phyloP scores from a whole-genome alignment of 2,329 filamentous ascomycete genomes.

The Nigrospora osmanthi region DNA sequence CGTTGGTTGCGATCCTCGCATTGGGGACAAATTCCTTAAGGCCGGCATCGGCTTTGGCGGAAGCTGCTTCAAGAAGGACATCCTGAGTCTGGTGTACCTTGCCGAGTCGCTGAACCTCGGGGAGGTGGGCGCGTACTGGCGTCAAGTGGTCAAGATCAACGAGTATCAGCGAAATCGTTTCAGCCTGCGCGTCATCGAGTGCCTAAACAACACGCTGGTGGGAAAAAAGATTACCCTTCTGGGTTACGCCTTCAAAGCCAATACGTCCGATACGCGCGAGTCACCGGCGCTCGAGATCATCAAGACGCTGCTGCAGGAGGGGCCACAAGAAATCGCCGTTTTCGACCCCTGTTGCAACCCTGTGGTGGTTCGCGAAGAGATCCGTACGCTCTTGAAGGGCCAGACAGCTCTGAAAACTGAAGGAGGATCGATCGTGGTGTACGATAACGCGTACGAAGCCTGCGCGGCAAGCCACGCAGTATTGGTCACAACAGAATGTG shows the following conservation, averaged over 20 bases:
- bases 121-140: slow-evolving; percentile 72
- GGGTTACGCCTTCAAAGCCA: slow-evolving; percentile 74
- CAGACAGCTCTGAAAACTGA: slow-evolving; percentile 22
- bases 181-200: slow-evolving; percentile 54
- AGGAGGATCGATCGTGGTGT: slow-evolving; percentile 36
- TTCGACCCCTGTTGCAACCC: slow-evolving; percentile 59
- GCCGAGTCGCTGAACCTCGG: slow-evolving; percentile 61
- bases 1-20: slow-evolving; percentile 62
- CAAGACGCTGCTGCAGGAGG: slow-evolving; percentile 56
- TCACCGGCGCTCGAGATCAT: slow-evolving; percentile 62
- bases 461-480: slow-evolving; percentile 41
- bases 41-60: slow-evolving; percentile 73
- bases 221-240: slow-evolving; percentile 67
- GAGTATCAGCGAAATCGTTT: slow-evolving; percentile 67
- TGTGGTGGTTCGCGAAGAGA: slow-evolving; percentile 40
- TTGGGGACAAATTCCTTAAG: slow-evolving; percentile 66
- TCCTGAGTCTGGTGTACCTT: slow-evolving; percentile 66
- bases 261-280: slow-evolving; percentile 69
- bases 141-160: slow-evolving; percentile 67
- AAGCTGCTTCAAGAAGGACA: slow-evolving; percentile 76
- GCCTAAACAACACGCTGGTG: slow-evolving; percentile 59
- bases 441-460: slow-evolving; percentile 40
- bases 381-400: slow-evolving; percentile 32
- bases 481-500: slow-evolving; percentile 48
- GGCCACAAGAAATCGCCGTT: slow-evolving; percentile 55